Conservation (phyloP, 1,139 yeast species). For the Lodderomyces theae region DNA sequence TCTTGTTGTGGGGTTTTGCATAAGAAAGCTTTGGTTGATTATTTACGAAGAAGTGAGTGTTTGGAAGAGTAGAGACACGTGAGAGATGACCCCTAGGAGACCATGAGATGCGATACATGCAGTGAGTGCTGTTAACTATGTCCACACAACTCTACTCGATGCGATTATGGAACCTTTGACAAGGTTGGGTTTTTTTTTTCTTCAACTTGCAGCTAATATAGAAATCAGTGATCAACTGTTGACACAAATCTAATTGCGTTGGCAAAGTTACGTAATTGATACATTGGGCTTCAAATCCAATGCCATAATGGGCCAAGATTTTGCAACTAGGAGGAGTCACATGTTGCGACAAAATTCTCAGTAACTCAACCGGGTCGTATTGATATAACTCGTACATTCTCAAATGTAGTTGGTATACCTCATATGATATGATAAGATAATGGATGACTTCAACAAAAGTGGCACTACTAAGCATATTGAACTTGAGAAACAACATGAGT, state of each 20-base stretch:
- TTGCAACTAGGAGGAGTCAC: neutral
- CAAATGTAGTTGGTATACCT: conserved; percentile 11
- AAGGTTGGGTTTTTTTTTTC: neutral
- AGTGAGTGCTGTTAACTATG: too few species aligned
- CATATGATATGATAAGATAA: conserved; percentile 15
- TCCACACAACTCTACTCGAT: neutral
- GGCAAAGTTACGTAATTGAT: conserved; percentile 3
- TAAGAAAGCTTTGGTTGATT: conserved; percentile 55
- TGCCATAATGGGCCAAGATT: neutral
- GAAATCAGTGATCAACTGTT: conserved; percentile 10
- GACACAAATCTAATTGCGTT: conserved; percentile 12
- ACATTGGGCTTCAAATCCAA: neutral
- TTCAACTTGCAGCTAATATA: conserved; percentile 14
- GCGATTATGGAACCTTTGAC: neutral
- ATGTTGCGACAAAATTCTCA: conserved; percentile 1
- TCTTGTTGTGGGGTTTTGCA: conserved; percentile 53
- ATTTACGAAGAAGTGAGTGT: conserved; percentile 22
- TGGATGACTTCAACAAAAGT: conserved; percentile 12
- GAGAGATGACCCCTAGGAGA: too few species aligned
- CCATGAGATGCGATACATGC: too few species aligned
- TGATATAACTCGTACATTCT: conserved; percentile 12
- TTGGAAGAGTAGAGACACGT: neutral
- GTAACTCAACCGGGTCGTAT: conserved; percentile 15
- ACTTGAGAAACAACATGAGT: conserved; percentile 10
- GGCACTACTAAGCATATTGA: conserved; percentile 12